Evolutionary conservation across 1,284 basidiomycete species (phyloP), one percentile per base, ranked within the genome.

Genomic region (Caloboletus firmus): DNA sequence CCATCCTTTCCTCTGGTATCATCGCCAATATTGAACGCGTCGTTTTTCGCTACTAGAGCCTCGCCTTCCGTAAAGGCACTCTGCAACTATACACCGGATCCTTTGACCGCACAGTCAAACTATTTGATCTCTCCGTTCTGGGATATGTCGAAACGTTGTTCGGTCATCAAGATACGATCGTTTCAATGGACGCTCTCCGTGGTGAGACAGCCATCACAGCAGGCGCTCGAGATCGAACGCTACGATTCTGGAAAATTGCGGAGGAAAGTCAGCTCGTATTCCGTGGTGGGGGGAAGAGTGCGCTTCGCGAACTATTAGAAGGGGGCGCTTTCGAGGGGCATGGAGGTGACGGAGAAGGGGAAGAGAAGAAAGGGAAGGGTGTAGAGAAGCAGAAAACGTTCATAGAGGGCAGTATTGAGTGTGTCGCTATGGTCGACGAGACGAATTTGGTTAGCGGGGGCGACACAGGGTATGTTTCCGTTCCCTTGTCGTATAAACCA

Each of bases 241-340:
- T 89, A 59, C 81, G 96, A 24, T 98, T 86, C 74, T 99, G 96
- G 96, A 98, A 98, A 75, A 89, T 99, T 49, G 85, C 89, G 39
- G 96, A 99, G 57, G 95, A 98, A 74, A 91, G 85, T 22, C 97
- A 99, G 70, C 79, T 99, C 28, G 95, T 99, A 4, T 98, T 99
- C 64, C 82, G 97, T 40, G 95, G 94, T 26, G 97, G 96, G 12
- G 92, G 89, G 3, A 81, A 82, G 61, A 94, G 87, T 71, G 81
- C 83, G 36, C 76, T 91, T 58, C 76, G 91, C 47, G 90, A 93
- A 61, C 81, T 94, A 11, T 63, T 95, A 7, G 93, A 95, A 59
- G 91, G 91, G 1, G 89, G 85, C 6, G 77, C 87, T 45, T 77
- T 72, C 28, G 69, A 68, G 17, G 67, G 67, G 15, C 58, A 69